Evolutionary conservation across 805 yeast species (phyloP), one percentile per base, ranked within the genome.

Genomic region (Teunomyces stri): DNA sequence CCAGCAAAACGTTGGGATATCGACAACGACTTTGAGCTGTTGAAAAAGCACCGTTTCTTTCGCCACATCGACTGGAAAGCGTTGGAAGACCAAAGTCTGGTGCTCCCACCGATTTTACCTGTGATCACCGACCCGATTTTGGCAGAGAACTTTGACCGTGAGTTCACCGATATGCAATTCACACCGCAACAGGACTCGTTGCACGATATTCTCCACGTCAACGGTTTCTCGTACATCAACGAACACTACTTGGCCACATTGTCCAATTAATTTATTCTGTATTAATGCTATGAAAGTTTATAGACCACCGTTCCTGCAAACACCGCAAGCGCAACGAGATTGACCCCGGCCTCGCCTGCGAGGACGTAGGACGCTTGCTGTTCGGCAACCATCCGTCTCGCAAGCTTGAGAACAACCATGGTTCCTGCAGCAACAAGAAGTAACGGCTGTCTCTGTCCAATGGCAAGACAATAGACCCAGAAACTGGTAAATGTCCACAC

Each of bases 61-160:
- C 52, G 77, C 35, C 51, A 60, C 42, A 51, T 73, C 15, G 55
- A 69, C 52, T 73, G 78, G 78, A 46, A 56, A 4, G 63, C 61
- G 6, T 57, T 71, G 44, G 69, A 64, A 43, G 53, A 49, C 44
- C 42, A 41, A 9, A 12, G 29, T 18, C 52, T 47, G 9, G 42
- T 48, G n/a, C 45, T 66, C 21, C 78, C 78, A 4, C 78, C 78
- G 1, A 71, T 73, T 31, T 52, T 70, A 36, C 78, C 78, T 3
- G 61, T 71, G 6, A 72, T 73, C 18, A 70, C 76, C 6, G 74
- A 73, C 46, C 75, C 77, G 0, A 60, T 68, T 1, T 61, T 73
- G 51, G 78, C 78, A 3, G 78, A 73, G 47, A 73, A 73, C 53
- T 73, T 73, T 46, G 73, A 72, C 46, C 58, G 57, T 35, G 74